Evolutionary conservation across 2,329 filamentous ascomycete genomes (phyloP).

Genomic region (Aspergillus intermedius): DNA sequence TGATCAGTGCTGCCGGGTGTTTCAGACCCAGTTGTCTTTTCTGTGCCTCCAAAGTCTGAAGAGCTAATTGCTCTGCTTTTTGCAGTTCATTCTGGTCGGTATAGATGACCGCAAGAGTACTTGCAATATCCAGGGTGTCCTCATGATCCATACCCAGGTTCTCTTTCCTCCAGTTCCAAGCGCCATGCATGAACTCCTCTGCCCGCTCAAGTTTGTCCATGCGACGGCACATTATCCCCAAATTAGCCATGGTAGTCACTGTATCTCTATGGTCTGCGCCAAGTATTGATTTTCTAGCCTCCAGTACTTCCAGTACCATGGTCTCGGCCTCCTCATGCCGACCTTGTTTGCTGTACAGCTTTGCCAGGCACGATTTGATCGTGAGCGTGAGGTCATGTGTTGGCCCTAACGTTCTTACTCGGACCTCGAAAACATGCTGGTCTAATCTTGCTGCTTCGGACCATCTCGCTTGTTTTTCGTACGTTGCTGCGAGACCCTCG

Average conservation of each 20-base stretch:
- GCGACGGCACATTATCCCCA: conserved; percentile 12
- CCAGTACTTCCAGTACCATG: conserved; percentile 11
- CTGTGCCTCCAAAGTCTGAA: conserved; percentile 8
- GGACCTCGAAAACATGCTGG: neutral
- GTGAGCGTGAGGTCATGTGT: conserved; percentile 13
- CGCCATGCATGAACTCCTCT: conserved; percentile 13
- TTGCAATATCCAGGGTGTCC: conserved; percentile 25
- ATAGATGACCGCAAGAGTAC: conserved; percentile 9
- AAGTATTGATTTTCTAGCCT: conserved; percentile 10
- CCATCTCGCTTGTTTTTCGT: conserved; percentile 6
- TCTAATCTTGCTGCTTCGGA: conserved; percentile 6
- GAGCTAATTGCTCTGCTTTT: conserved; percentile 20
- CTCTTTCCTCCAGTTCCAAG: conserved; percentile 9
- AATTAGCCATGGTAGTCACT: conserved; percentile 8
- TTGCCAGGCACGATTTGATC: conserved; percentile 13
- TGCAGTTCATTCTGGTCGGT: conserved; percentile 3
- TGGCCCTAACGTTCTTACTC: conserved; percentile 4
- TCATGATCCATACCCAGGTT: conserved; percentile 10
- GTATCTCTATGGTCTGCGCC: conserved; percentile 13
- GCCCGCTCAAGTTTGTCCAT: conserved; percentile 16
- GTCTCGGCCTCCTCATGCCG: conserved; percentile 11
- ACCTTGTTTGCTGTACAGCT: conserved; percentile 10
- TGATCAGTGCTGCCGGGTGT: conserved; percentile 9
- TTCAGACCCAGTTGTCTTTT: conserved; percentile 5
- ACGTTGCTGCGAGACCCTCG: conserved; percentile 5